phyloP scores from a whole-genome alignment of 148 eudicot genomes.

The Selenicereus undatus region DNA sequence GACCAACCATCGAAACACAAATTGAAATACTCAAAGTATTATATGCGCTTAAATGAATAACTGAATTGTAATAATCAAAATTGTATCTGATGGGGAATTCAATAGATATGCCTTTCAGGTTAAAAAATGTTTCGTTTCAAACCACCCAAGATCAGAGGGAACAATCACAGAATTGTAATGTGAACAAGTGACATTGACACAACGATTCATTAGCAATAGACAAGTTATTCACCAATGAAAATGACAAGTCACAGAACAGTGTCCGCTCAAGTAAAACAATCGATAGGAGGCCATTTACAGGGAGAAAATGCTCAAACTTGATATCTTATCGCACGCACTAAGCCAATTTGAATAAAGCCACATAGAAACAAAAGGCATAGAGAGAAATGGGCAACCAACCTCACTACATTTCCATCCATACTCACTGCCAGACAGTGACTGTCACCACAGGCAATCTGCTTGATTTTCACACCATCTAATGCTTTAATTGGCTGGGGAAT shows the following conservation, averaged over 20 bases:
- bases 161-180: neutral
- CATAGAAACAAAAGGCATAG: neutral
- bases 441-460: conserved; percentile 96
- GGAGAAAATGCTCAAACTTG: neutral
- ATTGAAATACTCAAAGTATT: too few relatives aligned
- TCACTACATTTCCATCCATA: conserved; percentile 77
- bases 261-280: neutral
- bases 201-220: neutral
- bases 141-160: neutral
- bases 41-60: neutral
- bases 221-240: neutral
- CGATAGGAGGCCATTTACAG: neutral
- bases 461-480: conserved; percentile 63
- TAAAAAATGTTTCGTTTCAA: neutral
- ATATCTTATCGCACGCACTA: neutral
- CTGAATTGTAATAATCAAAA: neutral
- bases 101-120: neutral
- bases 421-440: conserved; percentile 97
- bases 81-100: neutral
- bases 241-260: neutral
- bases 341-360: neutral
- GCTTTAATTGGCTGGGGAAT: conserved; percentile 88
- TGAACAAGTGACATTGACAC: neutral
- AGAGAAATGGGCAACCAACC: conserved; percentile 47
- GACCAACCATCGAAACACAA: too few relatives aligned